Evolutionary conservation across 2,329 filamentous ascomycete species (phyloP).

Genomic region (Arthrobotrys iridis): DNA sequence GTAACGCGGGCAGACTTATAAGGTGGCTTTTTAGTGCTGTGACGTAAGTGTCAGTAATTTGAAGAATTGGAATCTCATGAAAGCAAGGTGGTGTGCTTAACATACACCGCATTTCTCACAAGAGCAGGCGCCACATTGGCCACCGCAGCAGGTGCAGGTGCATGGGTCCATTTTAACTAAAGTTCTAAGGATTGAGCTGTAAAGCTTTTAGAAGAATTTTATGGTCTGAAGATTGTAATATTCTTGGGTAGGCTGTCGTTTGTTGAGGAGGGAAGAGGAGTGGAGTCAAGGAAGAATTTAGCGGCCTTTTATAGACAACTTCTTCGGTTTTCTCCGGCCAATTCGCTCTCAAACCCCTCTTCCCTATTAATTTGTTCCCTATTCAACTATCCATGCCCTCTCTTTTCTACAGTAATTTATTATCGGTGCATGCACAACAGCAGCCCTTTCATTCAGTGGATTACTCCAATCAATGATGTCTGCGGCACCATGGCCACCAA

Average conservation of each 20-base stretch:
- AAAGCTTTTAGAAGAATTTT: not conserved
- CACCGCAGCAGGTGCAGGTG: slow-evolving; percentile 23
- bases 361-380: not conserved
- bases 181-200: slow-evolving; percentile 1
- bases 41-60: not conserved
- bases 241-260: not conserved
- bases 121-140: slow-evolving; percentile 10
- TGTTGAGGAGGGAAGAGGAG: slow-evolving; percentile 6
- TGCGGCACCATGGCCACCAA: slow-evolving; percentile 4
- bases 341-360: not conserved
- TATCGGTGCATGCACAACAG: slow-evolving; percentile 5
- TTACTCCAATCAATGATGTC: not conserved
- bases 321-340: not conserved
- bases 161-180: slow-evolving; percentile 31
- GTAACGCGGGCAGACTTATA: no score
- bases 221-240: not conserved
- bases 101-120: slow-evolving; percentile 16
- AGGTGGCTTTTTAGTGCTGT: slow-evolving; percentile 20
- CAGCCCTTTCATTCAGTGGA: not conserved
- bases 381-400: not conserved
- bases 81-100: not conserved
- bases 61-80: not conserved
- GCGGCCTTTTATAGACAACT: slow-evolving; percentile 37
- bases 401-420: not conserved
- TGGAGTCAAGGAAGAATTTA: not conserved